Conservation (phyloP, 345 rosid species). For the Citrus medica region DNA sequence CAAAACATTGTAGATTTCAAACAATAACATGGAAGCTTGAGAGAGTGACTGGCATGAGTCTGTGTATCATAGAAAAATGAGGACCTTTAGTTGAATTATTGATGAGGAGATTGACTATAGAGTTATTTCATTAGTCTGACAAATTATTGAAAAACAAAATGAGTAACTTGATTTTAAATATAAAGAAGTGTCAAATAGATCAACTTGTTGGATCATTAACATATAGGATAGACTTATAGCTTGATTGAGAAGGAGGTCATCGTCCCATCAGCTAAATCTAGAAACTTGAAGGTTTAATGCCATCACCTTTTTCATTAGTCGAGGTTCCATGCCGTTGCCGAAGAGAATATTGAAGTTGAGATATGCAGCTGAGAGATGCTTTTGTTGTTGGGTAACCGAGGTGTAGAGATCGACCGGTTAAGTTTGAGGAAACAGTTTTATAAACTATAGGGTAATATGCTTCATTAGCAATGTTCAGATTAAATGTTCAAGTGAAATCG, state of each 20-base stretch:
- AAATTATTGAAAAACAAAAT: background rate
- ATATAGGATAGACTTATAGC: background rate
- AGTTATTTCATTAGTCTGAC: no score
- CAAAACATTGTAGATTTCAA: background rate
- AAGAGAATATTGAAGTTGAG: conserved; percentile 1
- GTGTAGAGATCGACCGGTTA: background rate
- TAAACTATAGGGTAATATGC: background rate
- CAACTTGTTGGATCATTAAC: background rate
- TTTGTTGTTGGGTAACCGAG: background rate
- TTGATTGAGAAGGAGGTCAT: background rate
- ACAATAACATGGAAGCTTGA: background rate
- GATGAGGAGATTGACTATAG: background rate
- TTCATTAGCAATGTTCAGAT: background rate
- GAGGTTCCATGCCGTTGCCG: background rate
- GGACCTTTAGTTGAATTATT: background rate
- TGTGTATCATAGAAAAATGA: background rate
- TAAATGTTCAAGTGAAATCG: background rate
- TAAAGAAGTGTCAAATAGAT: background rate
- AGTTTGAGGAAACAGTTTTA: background rate
- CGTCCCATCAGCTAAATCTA: background rate
- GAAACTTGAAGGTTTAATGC: background rate
- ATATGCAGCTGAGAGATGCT: background rate
- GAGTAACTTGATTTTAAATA: background rate
- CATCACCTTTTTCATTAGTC: background rate
- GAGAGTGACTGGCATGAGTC: background rate